phyloP scores from a whole-genome alignment of 306 rosid genomes.

The Prunus davidiana region DNA sequence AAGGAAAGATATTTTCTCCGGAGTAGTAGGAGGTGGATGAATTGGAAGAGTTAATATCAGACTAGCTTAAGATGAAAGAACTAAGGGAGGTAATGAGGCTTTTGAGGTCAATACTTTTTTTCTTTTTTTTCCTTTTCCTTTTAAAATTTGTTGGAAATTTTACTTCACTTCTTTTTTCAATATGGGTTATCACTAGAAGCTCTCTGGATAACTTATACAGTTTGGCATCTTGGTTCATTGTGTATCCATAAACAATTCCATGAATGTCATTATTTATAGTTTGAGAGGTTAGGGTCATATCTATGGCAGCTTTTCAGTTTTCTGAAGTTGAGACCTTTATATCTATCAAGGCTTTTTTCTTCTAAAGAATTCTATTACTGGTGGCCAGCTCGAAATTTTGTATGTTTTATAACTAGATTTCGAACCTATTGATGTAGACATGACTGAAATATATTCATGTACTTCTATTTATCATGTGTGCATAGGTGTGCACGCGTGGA shows the following conservation, averaged over 20 bases:
- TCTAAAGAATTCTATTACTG: not conserved
- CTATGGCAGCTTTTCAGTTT: not conserved
- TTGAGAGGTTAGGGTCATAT: not conserved
- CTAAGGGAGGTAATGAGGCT: not conserved
- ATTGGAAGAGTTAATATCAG: not conserved
- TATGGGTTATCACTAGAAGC: not conserved
- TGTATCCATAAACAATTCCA: not conserved
- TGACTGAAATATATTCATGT: constrained; percentile 33
- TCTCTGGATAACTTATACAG: not conserved
- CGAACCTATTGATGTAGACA: constrained; percentile 4
- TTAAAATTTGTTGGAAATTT: not conserved
- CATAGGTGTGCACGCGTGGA: constrained; percentile 41
- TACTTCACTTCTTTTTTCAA: not conserved
- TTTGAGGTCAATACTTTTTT: not conserved
- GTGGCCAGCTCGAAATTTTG: not conserved
- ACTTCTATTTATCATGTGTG: constrained; percentile 36
- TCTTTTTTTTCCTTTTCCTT: not conserved
- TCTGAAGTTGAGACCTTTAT: not conserved
- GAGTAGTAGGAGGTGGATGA: constrained; percentile 9
- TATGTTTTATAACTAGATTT: not conserved
- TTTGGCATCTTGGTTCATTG: not conserved
- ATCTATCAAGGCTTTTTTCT: not conserved
- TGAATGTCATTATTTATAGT: constrained; percentile 1
- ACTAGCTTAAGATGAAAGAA: not conserved
- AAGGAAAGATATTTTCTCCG: not conserved